Evolutionary conservation across 345 rosid genomes (phyloP), one percentile per base, ranked within the genome.

Genomic region (Linum trigynum): DNA sequence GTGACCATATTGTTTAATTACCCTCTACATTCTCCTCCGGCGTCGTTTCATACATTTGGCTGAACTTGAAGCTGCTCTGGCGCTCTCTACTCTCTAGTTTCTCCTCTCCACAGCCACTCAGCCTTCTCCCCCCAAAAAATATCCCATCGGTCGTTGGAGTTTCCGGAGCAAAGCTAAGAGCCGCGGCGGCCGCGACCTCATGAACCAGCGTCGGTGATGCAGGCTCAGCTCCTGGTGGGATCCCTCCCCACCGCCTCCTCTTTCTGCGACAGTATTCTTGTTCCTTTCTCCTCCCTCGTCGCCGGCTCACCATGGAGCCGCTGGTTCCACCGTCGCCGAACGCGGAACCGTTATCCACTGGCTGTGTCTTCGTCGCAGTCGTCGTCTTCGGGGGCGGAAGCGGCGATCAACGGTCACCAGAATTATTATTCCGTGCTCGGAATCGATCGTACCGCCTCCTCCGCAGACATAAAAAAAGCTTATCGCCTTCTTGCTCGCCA

Each of bases 401-500:
- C 78, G 40, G 77, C 82, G 17, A 68, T 69, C 37, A 57, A 55
- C 71, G 76, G 85, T 38, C 85, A 76, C 67, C 78, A 74, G 75
- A 83, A 84, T 75, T 91, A 89, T 64, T 92, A 89, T 69, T 75
- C 77, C n/a, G 86, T 87, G 41, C 75, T 92, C 43, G 91, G 96
- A n/a, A 48, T 92, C 71, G n/a, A 78, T 1, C 79, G 78, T 37
- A 67, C 64, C 76, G 87, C 96, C 59, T 71, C 92, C 39, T 59
- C 79, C 15, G 80, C 77, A 14, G 96, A 89, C 70, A 82, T 92
- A 67, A 89, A 89, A 65, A 79, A 70, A 68, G 95, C 96, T 72
- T 92, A 84, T 79, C 98, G 92, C 51, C 77, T 86, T 48, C 92
- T 92, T 40, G 97, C 98, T 56, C 91, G 86, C 59, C 87, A 86